phyloP scores from a whole-genome alignment of 768 basidiomycete genomes.

The Leccinum rimulosum region DNA sequence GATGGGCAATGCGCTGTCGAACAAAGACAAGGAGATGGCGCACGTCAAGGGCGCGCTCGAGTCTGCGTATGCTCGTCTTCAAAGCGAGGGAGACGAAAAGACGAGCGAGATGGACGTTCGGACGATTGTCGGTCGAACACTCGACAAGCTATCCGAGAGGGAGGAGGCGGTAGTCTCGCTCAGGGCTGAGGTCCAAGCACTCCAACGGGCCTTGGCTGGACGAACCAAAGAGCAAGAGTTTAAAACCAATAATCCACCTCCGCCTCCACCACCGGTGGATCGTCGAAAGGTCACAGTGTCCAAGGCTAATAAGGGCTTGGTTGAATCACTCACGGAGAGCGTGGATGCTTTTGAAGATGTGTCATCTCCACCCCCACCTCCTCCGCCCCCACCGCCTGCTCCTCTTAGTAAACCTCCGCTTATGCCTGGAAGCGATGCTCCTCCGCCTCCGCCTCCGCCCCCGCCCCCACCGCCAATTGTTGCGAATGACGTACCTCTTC shows the following conservation, averaged over 20 bases:
- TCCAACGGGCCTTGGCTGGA: constrained; percentile 49
- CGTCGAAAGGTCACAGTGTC: constrained; percentile 6
- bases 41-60: constrained; percentile 86
- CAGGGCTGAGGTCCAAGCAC: constrained; percentile 44
- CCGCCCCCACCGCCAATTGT: constrained; percentile 22
- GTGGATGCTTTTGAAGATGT: constrained; percentile 6
- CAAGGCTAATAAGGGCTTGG: constrained; percentile 8
- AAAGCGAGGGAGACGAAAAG: constrained; percentile 45
- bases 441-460: constrained; percentile 30
- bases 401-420: constrained; percentile 1
- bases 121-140: constrained; percentile 63
- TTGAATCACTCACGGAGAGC: constrained; percentile 9
- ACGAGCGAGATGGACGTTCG: constrained; percentile 61
- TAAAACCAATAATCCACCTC: constrained; percentile 63
- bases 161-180: constrained; percentile 63
- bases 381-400: constrained; percentile 14
- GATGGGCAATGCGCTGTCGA: constrained; percentile 42
- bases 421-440: not conserved
- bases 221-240: constrained; percentile 67
- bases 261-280: constrained; percentile 50
- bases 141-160: constrained; percentile 66
- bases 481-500: constrained; percentile 11
- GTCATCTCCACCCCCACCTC: constrained; percentile 23
- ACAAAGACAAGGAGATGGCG: constrained; percentile 69
- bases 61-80: constrained; percentile 81